These are phyloP conservation scores for Brassica juncea DNA, from an alignment of 345 rosid genomes.

Conservation along the genomic window DNA sequence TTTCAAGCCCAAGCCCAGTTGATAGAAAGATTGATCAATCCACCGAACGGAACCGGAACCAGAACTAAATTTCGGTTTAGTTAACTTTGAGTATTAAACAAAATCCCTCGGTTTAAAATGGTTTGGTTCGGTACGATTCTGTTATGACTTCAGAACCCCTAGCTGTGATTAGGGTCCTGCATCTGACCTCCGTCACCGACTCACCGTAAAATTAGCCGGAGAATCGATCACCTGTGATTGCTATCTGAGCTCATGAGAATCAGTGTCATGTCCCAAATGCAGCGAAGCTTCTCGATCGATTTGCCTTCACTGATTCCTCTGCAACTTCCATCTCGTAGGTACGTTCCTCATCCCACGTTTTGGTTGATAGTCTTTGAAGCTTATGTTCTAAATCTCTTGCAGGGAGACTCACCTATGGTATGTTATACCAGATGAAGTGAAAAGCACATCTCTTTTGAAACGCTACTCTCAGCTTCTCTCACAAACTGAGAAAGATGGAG, in stretches of 20 bases:
- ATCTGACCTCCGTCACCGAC: conserved; percentile 15
- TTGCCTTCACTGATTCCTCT: conserved; percentile 50
- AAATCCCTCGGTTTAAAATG: not conserved
- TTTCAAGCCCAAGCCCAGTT: too few relatives aligned
- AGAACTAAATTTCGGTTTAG: not conserved
- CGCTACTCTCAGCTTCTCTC: conserved; percentile 68
- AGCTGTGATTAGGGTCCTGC: too few relatives aligned
- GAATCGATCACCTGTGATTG: not conserved
- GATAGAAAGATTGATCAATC: too few relatives aligned
- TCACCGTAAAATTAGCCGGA: not conserved
- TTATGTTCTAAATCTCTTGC: not conserved
- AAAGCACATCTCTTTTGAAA: conserved; percentile 54
- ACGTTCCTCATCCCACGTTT: conserved; percentile 2
- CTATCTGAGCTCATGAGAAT: conserved; percentile 24
- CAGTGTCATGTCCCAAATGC: conserved; percentile 30
- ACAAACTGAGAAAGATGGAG: conserved; percentile 64
- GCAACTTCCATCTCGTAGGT: conserved; percentile 68
- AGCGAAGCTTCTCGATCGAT: conserved; percentile 44
- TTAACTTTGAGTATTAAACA: not conserved
- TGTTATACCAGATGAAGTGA: conserved; percentile 75
- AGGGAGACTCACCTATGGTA: conserved; percentile 96
- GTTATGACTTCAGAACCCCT: not conserved
- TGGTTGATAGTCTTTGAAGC: not conserved
- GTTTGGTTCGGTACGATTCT: conserved; percentile 5
- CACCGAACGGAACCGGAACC: not conserved